Conservation (phyloP, 495 filamentous ascomycete genomes). For the Astrocystis sublimbata region DNA sequence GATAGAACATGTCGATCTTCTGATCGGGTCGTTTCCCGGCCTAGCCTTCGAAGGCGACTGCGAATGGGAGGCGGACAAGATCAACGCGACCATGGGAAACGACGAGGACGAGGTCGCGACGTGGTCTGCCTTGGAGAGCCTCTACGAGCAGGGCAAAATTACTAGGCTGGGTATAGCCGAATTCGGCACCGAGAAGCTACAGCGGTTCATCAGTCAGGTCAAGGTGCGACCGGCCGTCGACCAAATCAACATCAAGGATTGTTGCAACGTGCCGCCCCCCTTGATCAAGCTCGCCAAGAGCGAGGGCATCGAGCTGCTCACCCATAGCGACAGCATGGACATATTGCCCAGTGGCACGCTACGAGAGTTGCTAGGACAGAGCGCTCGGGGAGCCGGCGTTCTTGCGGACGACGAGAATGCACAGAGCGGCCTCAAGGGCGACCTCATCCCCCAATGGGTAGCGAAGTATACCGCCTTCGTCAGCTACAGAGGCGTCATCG, state of each 20-base stretch:
- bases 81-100: constrained; percentile 58
- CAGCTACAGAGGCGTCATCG: constrained; percentile 91
- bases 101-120: constrained; percentile 65
- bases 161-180: constrained; percentile 81
- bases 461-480: constrained; percentile 99
- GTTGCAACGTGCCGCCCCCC: constrained; percentile 91
- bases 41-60: constrained; percentile 93
- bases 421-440: constrained; percentile 62
- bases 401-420: constrained; percentile 52
- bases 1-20: constrained; percentile 74
- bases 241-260: constrained; percentile 97
- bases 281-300: constrained; percentile 82
- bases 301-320: constrained; percentile 82
- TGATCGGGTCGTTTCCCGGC: constrained; percentile 91
- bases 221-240: constrained; percentile 78
- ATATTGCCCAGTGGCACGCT: constrained; percentile 83
- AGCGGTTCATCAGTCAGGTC: constrained; percentile 57
- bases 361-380: constrained; percentile 74
- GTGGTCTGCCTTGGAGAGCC: constrained; percentile 71
- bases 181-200: constrained; percentile 80
- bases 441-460: constrained; percentile 88
- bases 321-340: constrained; percentile 92
- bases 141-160: constrained; percentile 72
- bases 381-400: constrained; percentile 65
- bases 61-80: constrained; percentile 70